phyloP scores from a whole-genome alignment of 2,329 filamentous ascomycete species.

The Fusarium ambrosium region DNA sequence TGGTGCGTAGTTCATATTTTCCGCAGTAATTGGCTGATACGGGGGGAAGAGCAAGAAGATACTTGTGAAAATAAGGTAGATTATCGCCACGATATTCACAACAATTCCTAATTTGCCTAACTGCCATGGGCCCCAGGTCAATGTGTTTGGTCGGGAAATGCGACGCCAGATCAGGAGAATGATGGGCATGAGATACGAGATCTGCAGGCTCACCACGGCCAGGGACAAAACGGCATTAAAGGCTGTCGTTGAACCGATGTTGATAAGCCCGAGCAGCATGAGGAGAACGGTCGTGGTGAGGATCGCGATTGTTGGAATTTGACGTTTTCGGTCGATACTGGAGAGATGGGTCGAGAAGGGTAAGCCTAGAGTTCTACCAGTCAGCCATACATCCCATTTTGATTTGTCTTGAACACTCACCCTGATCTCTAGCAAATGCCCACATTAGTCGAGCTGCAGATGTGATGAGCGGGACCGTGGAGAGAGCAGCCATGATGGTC shows the following conservation, averaged over 20 bases:
- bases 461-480: slow-evolving; percentile 27
- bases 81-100: neutral
- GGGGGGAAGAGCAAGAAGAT: slow-evolving; percentile 11
- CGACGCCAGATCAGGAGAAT: slow-evolving; percentile 3
- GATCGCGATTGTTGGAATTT: slow-evolving; percentile 4
- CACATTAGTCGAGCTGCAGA: slow-evolving; percentile 36
- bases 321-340: neutral
- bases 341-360: slow-evolving; percentile 18
- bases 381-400: too few relatives aligned
- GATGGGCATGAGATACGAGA: slow-evolving; percentile 10
- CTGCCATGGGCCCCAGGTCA: slow-evolving; percentile 4
- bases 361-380: neutral
- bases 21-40: slow-evolving; percentile 2
- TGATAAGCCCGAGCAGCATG: slow-evolving; percentile 10
- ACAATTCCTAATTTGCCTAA: neutral
- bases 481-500: slow-evolving; percentile 19
- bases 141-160: neutral
- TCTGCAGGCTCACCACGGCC: slow-evolving; percentile 6
- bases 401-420: too few relatives aligned
- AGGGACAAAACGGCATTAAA: slow-evolving; percentile 19
- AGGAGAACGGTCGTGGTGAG: neutral
- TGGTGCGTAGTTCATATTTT: slow-evolving; percentile 20
- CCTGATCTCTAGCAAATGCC: slow-evolving; percentile 39
- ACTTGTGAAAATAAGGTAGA: neutral
- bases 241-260: slow-evolving; percentile 19